Base-by-base conservation (phyloP, 2,329 filamentous ascomycete genomes). In the Cladobotryum mycophilum region DNA sequence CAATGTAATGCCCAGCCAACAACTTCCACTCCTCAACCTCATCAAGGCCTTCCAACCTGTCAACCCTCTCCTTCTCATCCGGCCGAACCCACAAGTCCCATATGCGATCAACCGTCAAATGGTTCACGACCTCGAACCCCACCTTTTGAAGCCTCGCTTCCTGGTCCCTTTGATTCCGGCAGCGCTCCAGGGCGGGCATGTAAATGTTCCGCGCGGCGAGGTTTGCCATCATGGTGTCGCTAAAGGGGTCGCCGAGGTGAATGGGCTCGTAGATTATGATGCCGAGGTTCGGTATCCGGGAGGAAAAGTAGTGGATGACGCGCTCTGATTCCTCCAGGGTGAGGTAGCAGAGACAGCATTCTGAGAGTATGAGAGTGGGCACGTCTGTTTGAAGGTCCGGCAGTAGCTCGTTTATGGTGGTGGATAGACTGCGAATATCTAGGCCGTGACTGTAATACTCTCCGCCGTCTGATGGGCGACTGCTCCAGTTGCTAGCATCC, bases 331-430 rank as follows among this genome's bases (percentile, higher is more conserved):
- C 78, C 0, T 76, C 61, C 0, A 84, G 77, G 8, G 84, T 76
- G 1, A 99, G 79, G 63, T 99, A 99, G 65, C 93, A 89, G 33
- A 99, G 78, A 65, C 93, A 99, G 75, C 93, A 97, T 68, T 99
- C 93, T 0, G 92, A 97, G 6, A 99, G 76, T 20, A 99, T 70
- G 8, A 99, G 71, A 0, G 93, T 99, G 0, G 93, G 89, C 0
- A 88, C 20, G 64, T 80, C 60, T 58, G 69, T 63, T 71, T 79
- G 59, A 72, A 82, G 57, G 59, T 76, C 76, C 0, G 64, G 58
- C 2, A 70, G 49, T 1, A 22, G 13, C 6, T 53, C 18, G 52
- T 20, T 34, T 51, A 48, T n/a, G 17, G 37, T 11, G 7, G 44
- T 20, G 12, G 51, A 58, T 8, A 92, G 67, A 11, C 76, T 70